Evolutionary conservation across 305 asterid genomes (phyloP), one percentile per base, ranked within the genome.

Genomic region (Rubia balearica): DNA sequence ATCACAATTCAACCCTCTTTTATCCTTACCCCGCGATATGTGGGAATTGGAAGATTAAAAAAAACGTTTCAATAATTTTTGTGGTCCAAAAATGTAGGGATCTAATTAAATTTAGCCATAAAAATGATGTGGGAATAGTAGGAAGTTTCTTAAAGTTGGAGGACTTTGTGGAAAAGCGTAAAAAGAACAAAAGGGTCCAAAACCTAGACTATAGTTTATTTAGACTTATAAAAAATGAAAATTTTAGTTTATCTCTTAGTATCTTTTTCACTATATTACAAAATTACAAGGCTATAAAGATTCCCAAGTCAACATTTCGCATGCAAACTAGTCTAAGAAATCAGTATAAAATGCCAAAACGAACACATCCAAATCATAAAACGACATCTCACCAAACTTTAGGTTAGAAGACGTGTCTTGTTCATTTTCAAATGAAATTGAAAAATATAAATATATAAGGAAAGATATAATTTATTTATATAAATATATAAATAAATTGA

Each of bases 281-380:
- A 21, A 11, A 24, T 60, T 24, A 59, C 64, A 22, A 60, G 64
- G 51, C 56, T 76, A 63, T 67, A 67, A 56, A 13, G 46, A 16
- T 68, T 75, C 77, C 60, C 61, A 66, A 48, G 13, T 65, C 78
- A 55, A n/a, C 61, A 17, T 17, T 63, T 61, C 40, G 19, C 65
- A 30, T 61, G 65, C 42, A 75, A 69, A 60, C 48, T 66, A 71
- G 68, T 67, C 71, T 8, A 59, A 53, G 51, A 17, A 43, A 21
- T 9, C 40, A 41, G 61, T 53, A 57, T 36, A 61, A 53, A 33
- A 21, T 7, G 12, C 17, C 38, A 59, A 22, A 0, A 27, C 61
- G 33, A 24, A 7, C 8, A 10, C 2, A 30, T 24, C 61, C 55
- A 16, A 14, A 8, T 9, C 9, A 45, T 24, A 10, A 61, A 61